phyloP scores from a whole-genome alignment of 2,329 filamentous ascomycete species.

The Colletotrichum ledebouriae region DNA sequence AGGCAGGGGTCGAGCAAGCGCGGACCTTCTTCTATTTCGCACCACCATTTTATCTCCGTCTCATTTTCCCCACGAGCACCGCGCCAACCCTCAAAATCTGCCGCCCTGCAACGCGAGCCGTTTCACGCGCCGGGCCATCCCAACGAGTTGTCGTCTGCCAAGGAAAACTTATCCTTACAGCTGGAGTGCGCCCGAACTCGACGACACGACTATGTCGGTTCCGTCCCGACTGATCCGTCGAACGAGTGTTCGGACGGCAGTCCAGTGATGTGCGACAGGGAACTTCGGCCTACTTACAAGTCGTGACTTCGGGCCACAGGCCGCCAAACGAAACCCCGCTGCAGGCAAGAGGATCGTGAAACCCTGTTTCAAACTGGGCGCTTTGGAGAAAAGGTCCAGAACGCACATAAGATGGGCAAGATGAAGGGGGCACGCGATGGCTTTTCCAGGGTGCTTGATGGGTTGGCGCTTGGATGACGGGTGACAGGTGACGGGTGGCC shows the following conservation, averaged over 20 bases:
- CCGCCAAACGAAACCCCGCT: constrained; percentile 30
- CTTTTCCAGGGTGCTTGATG: constrained; percentile 7
- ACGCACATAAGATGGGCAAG: constrained; percentile 9
- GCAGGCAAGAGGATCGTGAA: constrained; percentile 38
- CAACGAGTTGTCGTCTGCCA: constrained; percentile 4
- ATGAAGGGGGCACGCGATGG: constrained; percentile 6
- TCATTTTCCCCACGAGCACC: constrained; percentile 32
- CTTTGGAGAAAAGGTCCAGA: constrained; percentile 14
- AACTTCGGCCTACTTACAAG: constrained; percentile 17
- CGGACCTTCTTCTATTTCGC: constrained; percentile 28
- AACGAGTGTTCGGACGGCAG: constrained; percentile 35
- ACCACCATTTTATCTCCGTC: constrained; percentile 24
- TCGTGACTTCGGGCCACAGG: neutral
- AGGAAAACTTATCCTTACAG: neutral
- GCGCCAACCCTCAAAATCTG: constrained; percentile 41
- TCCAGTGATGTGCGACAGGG: constrained; percentile 32
- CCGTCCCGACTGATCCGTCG: neutral
- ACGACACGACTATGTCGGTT: neutral
- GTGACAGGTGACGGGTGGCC: constrained; percentile 19
- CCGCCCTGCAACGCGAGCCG: constrained; percentile 36
- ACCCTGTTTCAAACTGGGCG: constrained; percentile 38
- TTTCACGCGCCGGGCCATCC: constrained; percentile 39
- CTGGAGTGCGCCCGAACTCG: neutral
- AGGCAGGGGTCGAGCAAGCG: constrained; percentile 27
- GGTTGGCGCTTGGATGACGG: constrained; percentile 37